Base-by-base conservation (phyloP, 2,329 filamentous ascomycete species). In the Alternaria infectoria region DNA sequence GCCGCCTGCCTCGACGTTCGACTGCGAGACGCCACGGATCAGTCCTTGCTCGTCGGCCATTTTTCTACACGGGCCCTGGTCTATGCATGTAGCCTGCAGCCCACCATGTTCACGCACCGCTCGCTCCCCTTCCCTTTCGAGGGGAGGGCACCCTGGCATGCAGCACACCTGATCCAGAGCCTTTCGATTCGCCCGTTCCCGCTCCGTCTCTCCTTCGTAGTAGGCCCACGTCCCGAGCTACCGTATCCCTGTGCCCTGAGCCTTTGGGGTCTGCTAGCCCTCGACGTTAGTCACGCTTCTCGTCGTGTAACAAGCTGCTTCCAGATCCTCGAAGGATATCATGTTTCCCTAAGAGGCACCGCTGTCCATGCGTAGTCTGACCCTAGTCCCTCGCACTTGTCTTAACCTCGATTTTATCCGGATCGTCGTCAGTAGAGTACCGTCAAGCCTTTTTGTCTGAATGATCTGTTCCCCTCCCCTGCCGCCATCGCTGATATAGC, bases 401-500 rank as follows among this genome's bases (percentile, higher is more conserved):
- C 74, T 78, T 76, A 76, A 74, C 74, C 74, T 77, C 75, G 72
- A 79, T 80, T 68, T 80, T 80, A 80, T 74, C 78, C 78, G 77
- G 78, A 77, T 77, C 77, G 68, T 72, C 77, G 65, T 71, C 69
- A 72, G 71, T 74, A 77, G 71, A 77, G 77, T 78, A 72, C 77
- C 73, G 72, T 78, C 74, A 78, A 78, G 75, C 77, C 76, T 78
- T 74, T 70, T 64, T 67, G 70, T 77, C 74, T 77, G 75, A 78
- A 77, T 75, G 74, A 77, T 78, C 77, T 78, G 70, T 75, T 67
- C 73, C 68, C 70, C 72, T 74, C 70, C 72, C 69, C 76, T 77
- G 63, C 69, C 64, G 73, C 72, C 71, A 74, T 74, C 72, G 74
- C 76, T 77, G 75, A 78, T 77, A 77, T 77, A 77, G 71, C 76